These are phyloP conservation scores for Gleditsia sinensis DNA, from an alignment of 306 rosid species.

Conservation along the genomic window DNA sequence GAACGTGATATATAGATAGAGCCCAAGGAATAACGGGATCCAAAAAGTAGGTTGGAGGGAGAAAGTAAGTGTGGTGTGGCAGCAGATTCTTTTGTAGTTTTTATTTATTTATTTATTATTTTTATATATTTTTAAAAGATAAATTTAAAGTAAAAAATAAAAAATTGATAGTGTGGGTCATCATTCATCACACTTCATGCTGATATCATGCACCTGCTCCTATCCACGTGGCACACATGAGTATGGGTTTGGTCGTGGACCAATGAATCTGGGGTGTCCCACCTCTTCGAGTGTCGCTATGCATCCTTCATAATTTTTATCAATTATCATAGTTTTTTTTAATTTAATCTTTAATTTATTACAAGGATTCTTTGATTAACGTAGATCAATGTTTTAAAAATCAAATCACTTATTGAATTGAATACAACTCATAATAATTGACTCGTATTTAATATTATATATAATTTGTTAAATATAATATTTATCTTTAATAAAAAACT, in stretches of 20 bases:
- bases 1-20: slow-evolving; percentile 34
- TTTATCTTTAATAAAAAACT: too few relatives aligned
- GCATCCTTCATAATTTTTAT: slow-evolving; percentile 32
- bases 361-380: too few relatives aligned
- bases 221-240: slow-evolving; percentile 59
- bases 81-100: slow-evolving; percentile 1
- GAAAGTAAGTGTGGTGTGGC: slow-evolving; percentile 18
- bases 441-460: too few relatives aligned
- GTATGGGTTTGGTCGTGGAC: slow-evolving; percentile 72
- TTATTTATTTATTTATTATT: not conserved
- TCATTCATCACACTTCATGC: slow-evolving; percentile 77
- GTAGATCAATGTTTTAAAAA: too few relatives aligned
- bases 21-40: slow-evolving; percentile 35
- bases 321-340: slow-evolving; percentile 25
- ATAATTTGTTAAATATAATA: too few relatives aligned
- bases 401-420: too few relatives aligned
- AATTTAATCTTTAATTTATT: too few relatives aligned
- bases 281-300: slow-evolving; percentile 48
- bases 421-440: too few relatives aligned
- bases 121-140: not conserved
- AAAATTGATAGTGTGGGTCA: slow-evolving; percentile 42
- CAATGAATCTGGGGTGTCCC: slow-evolving; percentile 52
- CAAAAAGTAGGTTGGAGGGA: slow-evolving; percentile 24
- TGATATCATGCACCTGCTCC: slow-evolving; percentile 61
- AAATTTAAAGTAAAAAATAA: too few relatives aligned